Percentiles rank a stretch among this genome's conserved stretches.
Conservation (phyloP, 2,329 filamentous ascomycete species). For the Elsinoe australis region DNA sequence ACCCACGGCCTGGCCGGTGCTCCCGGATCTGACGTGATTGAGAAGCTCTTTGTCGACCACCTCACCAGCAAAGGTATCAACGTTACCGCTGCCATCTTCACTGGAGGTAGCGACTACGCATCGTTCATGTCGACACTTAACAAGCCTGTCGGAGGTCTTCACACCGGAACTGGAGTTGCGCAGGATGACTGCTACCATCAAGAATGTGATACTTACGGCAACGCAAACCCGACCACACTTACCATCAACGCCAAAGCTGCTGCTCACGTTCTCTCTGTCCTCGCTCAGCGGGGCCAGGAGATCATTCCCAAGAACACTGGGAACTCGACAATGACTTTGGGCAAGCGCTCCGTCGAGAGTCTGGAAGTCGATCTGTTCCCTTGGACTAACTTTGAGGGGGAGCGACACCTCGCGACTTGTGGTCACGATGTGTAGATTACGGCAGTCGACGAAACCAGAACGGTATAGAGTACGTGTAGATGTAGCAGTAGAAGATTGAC, state of each 20-base stretch:
- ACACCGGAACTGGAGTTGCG: constrained; percentile 7
- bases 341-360: constrained; percentile 6
- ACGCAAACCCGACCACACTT: constrained; percentile 37
- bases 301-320: constrained; percentile 8
- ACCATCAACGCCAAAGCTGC: constrained; percentile 13
- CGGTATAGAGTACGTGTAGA: background rate
- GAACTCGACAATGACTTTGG: constrained; percentile 3
- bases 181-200: constrained; percentile 45
- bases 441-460: too few species aligned
- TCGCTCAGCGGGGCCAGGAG: constrained; percentile 3
- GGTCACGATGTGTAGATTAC: constrained; percentile 1
- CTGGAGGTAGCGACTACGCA: constrained; percentile 4
- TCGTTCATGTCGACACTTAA: constrained; percentile 13
- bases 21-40: constrained; percentile 7
- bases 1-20: constrained; percentile 10
- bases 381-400: constrained; percentile 3
- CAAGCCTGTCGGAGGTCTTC: constrained; percentile 12
- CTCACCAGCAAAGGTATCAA: constrained; percentile 12
- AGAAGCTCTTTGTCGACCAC: constrained; percentile 13
- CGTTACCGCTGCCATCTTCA: constrained; percentile 12
- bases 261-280: constrained; percentile 3
- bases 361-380: constrained; percentile 7
- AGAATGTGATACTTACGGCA: constrained; percentile 45
- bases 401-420: constrained; percentile 8
- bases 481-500: constrained; percentile 7